These are phyloP conservation scores for Colletotrichum sp. DNA, from an alignment of 2,329 filamentous ascomycete genomes.

Conservation along the genomic window DNA sequence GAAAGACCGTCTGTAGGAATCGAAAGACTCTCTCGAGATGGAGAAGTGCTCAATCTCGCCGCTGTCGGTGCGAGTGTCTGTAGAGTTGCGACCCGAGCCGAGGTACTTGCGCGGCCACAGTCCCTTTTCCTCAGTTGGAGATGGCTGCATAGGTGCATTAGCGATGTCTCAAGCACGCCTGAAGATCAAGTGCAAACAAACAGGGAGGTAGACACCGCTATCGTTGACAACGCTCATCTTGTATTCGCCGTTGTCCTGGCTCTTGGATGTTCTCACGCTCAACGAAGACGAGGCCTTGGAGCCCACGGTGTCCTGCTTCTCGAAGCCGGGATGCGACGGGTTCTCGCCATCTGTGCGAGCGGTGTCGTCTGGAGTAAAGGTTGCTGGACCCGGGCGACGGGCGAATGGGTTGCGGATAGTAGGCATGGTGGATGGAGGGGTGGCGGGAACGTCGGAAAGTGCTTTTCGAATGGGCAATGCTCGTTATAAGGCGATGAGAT, in stretches of 20 bases:
- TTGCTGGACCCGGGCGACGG: constrained; percentile 56
- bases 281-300: constrained; percentile 67
- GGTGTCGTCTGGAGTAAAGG: constrained; percentile 58
- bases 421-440: constrained; percentile 52
- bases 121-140: constrained; percentile 81
- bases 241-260: constrained; percentile 73
- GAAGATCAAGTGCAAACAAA: constrained; percentile 47
- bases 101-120: constrained; percentile 72
- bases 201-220: constrained; percentile 91
- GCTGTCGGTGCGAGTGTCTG: constrained; percentile 60
- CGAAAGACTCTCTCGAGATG: constrained; percentile 95
- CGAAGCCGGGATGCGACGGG: constrained; percentile 57
- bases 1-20: constrained; percentile 95
- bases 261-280: constrained; percentile 64
- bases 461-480: neutral
- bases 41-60: constrained; percentile 91
- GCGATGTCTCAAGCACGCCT: constrained; percentile 25
- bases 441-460: neutral
- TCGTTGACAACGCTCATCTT: constrained; percentile 94
- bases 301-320: constrained; percentile 66
- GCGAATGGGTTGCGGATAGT: constrained; percentile 74
- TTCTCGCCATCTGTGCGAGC: constrained; percentile 46
- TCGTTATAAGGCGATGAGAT: neutral
- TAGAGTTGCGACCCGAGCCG: constrained; percentile 53
- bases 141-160: constrained; percentile 64